Percentiles rank a stretch among this genome's conserved stretches.
Conservation (phyloP, 2,329 filamentous ascomycete species). For the Clarireedia homoeocarpa region DNA sequence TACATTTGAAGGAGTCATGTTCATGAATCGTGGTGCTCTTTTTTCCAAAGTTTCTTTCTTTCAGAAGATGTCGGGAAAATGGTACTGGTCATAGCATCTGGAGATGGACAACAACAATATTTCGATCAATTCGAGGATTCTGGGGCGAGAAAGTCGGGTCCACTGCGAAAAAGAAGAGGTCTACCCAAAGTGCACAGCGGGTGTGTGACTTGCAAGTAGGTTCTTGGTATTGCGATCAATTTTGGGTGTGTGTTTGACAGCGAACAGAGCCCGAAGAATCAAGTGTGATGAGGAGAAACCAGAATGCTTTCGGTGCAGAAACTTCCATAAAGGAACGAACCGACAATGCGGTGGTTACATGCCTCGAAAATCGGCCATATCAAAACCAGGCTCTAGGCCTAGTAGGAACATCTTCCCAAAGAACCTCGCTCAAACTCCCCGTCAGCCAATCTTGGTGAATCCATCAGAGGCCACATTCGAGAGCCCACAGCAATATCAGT, state of each 20-base stretch:
- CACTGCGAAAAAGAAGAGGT: neutral
- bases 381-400: neutral
- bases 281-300: conserved; percentile 7
- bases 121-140: neutral
- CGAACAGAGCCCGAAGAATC: neutral
- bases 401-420: neutral
- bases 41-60: neutral
- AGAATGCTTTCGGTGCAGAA: conserved; percentile 2
- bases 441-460: neutral
- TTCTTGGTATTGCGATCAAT: neutral
- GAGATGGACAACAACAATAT: neutral
- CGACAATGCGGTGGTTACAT: conserved; percentile 4
- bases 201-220: conserved; percentile 6
- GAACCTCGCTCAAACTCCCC: neutral
- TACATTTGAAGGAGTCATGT: no score
- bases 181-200: conserved; percentile 3
- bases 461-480: neutral
- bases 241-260: neutral
- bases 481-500: neutral
- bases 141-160: neutral
- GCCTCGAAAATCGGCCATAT: neutral
- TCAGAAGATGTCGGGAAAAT: neutral
- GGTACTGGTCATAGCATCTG: conserved; percentile 1
- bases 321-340: conserved; percentile 1
- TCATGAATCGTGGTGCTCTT: neutral